Base-by-base conservation (phyloP, 768 basidiomycete genomes). In the Glaciozyma antarctica region DNA sequence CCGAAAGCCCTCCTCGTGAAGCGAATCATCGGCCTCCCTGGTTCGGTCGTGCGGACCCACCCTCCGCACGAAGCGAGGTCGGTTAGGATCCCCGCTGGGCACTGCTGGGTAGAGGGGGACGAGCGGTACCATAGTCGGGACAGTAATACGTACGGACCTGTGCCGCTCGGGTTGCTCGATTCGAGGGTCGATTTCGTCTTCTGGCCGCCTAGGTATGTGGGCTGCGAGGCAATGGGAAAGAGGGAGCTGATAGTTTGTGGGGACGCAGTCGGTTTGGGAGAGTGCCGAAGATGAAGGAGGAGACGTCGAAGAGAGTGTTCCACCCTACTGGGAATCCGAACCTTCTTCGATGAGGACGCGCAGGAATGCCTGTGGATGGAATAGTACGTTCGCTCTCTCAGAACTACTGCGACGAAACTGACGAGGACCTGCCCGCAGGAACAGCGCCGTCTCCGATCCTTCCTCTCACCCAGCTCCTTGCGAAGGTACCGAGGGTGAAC, bases 101-200 rank as follows among this genome's bases (percentile, higher is more conserved):
- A 61, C 24, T 67, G 66, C 51, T 71, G 70, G 70, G 62, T 74
- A 44, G 73, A 74, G 53, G 73, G 73, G 17, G 73, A 74, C 61
- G 72, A 74, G 43, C 64, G 65, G 34, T 73, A 60, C 44, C 71
- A 72, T 44, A 59, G 66, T 22, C 44, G 72, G 21, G 73, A 74
- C 55, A 62, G 59, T 47, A 74, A 71, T 45, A 48, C 60, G 21
- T 70, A 70, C 41, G 73, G 73, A 3, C 72, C 73, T 3, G 68
- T 71, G 5, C 66, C 70, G 49, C 32, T 71, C 7, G 70, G 70
- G 6, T 34, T 62, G 5, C 43, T 71, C 41, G 55, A 61, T 52
- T 62, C 66, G 17, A 41, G 59, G 44, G 70, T 71, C 16, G 70
- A 68, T 38, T 65, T 45, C 26, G 58, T 71, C 21, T 3, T 68